These are phyloP conservation scores for Suhomyces emberorum DNA, from an alignment of 805 yeast species.

Conservation along the genomic window DNA sequence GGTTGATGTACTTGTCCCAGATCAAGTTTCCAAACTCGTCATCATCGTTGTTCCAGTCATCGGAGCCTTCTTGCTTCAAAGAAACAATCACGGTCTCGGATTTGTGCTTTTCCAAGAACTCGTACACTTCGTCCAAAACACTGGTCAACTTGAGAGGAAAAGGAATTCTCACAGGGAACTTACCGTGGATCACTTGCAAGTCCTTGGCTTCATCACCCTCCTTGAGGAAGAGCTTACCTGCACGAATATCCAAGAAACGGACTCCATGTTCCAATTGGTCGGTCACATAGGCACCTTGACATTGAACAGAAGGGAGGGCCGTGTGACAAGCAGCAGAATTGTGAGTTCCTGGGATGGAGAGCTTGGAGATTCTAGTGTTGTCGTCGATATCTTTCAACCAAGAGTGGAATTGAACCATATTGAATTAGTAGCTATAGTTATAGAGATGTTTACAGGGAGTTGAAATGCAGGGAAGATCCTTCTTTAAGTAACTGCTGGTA, in stretches of 20 bases:
- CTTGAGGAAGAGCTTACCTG: constrained; percentile 55
- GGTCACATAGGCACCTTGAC: constrained; percentile 60
- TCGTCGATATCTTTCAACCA: constrained; percentile 60
- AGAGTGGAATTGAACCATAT: constrained; percentile 38
- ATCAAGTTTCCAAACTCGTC: constrained; percentile 65
- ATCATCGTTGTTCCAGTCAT: constrained; percentile 56
- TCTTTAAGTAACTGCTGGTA: not conserved
- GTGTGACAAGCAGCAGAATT: constrained; percentile 71
- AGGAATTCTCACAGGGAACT: constrained; percentile 66
- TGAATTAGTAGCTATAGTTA: too few species aligned
- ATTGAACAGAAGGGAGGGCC: constrained; percentile 73
- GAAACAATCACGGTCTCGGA: constrained; percentile 66
- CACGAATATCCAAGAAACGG: constrained; percentile 68
- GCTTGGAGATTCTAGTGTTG: constrained; percentile 46
- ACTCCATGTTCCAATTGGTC: constrained; percentile 71
- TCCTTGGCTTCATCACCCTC: constrained; percentile 50
- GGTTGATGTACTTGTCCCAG: constrained; percentile 54
- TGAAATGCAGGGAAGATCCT: not conserved
- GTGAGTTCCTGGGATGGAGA: constrained; percentile 83
- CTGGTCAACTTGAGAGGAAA: constrained; percentile 51
- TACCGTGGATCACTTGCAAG: constrained; percentile 69
- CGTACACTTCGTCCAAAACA: constrained; percentile 57
- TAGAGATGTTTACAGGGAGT: too few species aligned
- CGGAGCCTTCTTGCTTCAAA: constrained; percentile 70
- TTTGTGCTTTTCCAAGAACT: constrained; percentile 48